Conservation (phyloP, 140 eudicot species). For the Stevia rebaudiana region DNA sequence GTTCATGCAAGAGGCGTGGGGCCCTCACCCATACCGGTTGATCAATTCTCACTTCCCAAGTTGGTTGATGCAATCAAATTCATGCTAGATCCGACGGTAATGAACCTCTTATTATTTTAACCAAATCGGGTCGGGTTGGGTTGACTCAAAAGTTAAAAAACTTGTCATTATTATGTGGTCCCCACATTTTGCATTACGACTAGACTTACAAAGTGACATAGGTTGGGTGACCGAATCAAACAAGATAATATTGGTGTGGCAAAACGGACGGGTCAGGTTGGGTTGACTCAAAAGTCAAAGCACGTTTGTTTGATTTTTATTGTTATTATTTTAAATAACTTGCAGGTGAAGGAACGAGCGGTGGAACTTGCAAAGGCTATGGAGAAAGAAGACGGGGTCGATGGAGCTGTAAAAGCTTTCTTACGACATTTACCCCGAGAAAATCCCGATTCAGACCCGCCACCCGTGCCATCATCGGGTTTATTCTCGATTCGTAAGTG, state of each 20-base stretch:
- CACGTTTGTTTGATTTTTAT: not conserved
- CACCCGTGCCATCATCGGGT: constrained; percentile 41
- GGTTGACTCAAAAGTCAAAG: not conserved
- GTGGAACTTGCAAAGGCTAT: constrained; percentile 79
- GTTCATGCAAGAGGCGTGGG: constrained; percentile 96
- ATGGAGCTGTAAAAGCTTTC: constrained; percentile 90
- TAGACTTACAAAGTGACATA: not conserved
- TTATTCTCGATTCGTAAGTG: constrained; percentile 61
- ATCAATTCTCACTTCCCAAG: constrained; percentile 70
- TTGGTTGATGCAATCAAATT: constrained; percentile 70
- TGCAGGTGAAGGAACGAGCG: constrained; percentile 80
- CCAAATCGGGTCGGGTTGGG: not conserved
- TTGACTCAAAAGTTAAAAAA: not conserved
- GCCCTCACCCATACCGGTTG: constrained; percentile 83
- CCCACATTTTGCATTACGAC: constrained; percentile 1
- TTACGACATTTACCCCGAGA: constrained; percentile 67
- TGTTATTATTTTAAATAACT: not conserved
- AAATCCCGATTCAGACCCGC: constrained; percentile 32
- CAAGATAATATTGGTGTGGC: not conserved
- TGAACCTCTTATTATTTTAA: not conserved
- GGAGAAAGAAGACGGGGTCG: constrained; percentile 95
- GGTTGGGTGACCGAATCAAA: not conserved
- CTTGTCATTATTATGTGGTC: not conserved
- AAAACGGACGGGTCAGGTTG: not conserved
- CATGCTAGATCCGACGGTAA: constrained; percentile 84